Percentiles rank a stretch among this genome's conserved stretches.
phyloP scores from a whole-genome alignment of 1,284 basidiomycete species.

The Trametes sp. region DNA sequence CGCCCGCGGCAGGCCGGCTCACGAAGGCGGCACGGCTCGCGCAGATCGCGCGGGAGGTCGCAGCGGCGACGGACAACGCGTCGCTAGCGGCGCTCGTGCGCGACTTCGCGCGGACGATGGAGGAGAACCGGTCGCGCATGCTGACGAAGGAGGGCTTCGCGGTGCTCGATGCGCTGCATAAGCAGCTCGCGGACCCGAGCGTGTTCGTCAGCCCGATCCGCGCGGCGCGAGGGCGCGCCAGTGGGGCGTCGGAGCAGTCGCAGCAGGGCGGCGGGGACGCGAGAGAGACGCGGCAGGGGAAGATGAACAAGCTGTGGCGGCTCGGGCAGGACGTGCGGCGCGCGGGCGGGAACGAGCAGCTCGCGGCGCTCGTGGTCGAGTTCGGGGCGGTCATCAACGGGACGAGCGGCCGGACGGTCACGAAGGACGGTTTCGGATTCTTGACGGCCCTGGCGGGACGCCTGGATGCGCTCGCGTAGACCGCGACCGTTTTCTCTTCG shows the following conservation, averaged over 20 bases:
- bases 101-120: constrained; percentile 66
- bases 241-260: constrained; percentile 32
- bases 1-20: constrained; percentile 44
- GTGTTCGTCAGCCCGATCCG: constrained; percentile 63
- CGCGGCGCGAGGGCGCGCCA: constrained; percentile 53
- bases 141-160: constrained; percentile 75
- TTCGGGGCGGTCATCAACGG: constrained; percentile 72
- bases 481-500: neutral
- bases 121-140: constrained; percentile 66
- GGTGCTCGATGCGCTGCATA: constrained; percentile 71
- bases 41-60: constrained; percentile 52
- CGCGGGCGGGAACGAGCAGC: constrained; percentile 58
- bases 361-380: constrained; percentile 69
- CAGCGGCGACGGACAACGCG: constrained; percentile 59
- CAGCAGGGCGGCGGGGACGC: constrained; percentile 32
- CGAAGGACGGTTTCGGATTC: constrained; percentile 79
- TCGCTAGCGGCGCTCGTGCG: constrained; percentile 58
- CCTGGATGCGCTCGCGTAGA: constrained; percentile 45
- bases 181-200: constrained; percentile 72
- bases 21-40: constrained; percentile 63
- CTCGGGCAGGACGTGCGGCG: constrained; percentile 59
- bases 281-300: constrained; percentile 53
- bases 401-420: constrained; percentile 70
- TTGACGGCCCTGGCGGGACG: constrained; percentile 64
- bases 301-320: constrained; percentile 63